Evolutionary conservation across 1,284 basidiomycete species (phyloP).

Genomic region (Microbotryomycetes sp.): DNA sequence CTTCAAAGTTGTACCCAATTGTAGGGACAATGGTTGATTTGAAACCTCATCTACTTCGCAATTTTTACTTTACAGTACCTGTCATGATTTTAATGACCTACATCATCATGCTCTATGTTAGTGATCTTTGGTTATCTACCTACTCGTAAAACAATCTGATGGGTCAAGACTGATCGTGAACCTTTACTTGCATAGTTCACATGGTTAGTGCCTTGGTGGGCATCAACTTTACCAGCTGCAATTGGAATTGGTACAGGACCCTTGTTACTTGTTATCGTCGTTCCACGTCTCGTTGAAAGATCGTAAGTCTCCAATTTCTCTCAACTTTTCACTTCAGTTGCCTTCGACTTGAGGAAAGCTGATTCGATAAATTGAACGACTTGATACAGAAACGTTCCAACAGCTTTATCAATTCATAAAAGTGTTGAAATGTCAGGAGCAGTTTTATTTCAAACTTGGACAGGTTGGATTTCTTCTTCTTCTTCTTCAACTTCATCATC

Average conservation of each 20-base stretch:
- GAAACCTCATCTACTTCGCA: slow-evolving; percentile 4
- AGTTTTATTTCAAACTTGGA: slow-evolving; percentile 17
- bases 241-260: slow-evolving; percentile 17
- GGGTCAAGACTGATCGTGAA: no score
- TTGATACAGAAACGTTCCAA: slow-evolving; percentile 12
- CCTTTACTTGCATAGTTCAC: background rate
- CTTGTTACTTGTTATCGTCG: slow-evolving; percentile 26
- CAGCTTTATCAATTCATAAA: slow-evolving; percentile 27
- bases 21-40: slow-evolving; percentile 11
- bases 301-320: slow-evolving; percentile 6
- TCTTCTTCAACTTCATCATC: background rate
- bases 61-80: slow-evolving; percentile 12
- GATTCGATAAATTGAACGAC: background rate
- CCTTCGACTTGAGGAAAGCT: background rate
- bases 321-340: background rate
- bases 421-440: slow-evolving; percentile 26
- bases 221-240: slow-evolving; percentile 14
- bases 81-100: background rate
- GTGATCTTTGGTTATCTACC: background rate
- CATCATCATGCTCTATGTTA: slow-evolving; percentile 6
- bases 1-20: slow-evolving; percentile 16
- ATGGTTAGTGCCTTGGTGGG: slow-evolving; percentile 1
- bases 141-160: background rate
- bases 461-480: slow-evolving; percentile 9
- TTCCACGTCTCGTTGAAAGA: slow-evolving; percentile 17